These are phyloP conservation scores for Eucalyptus globulus DNA, from an alignment of 345 rosid species.

Conservation along the genomic window DNA sequence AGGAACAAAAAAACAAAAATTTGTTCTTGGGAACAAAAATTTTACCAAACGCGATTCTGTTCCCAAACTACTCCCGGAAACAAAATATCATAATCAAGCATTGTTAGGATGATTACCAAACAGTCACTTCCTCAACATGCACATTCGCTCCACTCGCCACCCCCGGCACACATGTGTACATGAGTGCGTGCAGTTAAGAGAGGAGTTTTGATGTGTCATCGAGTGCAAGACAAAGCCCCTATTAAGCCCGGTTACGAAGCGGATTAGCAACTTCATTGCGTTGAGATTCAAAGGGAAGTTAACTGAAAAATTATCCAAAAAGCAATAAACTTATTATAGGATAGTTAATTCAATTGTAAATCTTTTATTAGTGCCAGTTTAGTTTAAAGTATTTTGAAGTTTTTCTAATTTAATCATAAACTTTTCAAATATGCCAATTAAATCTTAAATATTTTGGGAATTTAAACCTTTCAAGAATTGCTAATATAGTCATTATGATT, in stretches of 20 bases:
- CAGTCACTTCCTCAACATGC: background rate
- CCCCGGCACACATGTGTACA: background rate
- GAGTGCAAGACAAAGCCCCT: background rate
- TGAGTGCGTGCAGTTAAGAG: background rate
- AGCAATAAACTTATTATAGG: background rate
- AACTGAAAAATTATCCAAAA: background rate
- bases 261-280: background rate
- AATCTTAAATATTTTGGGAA: too few relatives aligned
- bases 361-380: accelerated
- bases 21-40: too few relatives aligned
- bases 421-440: accelerated
- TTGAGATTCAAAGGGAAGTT: background rate
- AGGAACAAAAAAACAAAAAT: too few relatives aligned
- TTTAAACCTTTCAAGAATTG: too few relatives aligned
- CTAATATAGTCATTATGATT: too few relatives aligned
- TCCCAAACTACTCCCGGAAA: too few relatives aligned
- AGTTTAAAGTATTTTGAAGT: too few relatives aligned
- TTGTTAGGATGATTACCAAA: too few relatives aligned
- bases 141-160: background rate
- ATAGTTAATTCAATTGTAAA: too few relatives aligned
- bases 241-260: background rate
- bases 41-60: too few relatives aligned
- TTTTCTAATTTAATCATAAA: background rate
- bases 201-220: background rate
- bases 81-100: too few relatives aligned